Conservation (phyloP, 306 rosid species). For the Oemleria cerasiformis region DNA sequence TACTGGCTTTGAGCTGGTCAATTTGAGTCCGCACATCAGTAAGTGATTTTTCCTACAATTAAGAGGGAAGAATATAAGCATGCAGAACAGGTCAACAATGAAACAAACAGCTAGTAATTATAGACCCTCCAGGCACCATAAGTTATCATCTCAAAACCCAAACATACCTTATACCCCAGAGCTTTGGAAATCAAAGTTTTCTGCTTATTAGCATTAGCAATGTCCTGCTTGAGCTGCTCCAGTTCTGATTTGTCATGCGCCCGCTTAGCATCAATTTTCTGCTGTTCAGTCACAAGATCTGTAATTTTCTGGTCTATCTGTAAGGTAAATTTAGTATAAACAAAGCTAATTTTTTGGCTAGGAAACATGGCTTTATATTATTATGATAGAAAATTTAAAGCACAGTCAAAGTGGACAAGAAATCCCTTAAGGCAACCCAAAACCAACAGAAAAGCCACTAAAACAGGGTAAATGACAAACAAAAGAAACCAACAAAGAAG, state of each 20-base stretch:
- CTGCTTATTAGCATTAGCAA: constrained; percentile 83
- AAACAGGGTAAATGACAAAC: background rate
- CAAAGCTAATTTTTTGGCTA: constrained; percentile 17
- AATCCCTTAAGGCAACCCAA: background rate
- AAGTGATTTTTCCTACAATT: constrained; percentile 82
- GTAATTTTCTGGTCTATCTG: constrained; percentile 86
- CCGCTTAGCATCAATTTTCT: constrained; percentile 79
- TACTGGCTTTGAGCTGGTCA: constrained; percentile 81
- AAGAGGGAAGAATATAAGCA: constrained; percentile 30
- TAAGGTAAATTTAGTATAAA: constrained; percentile 67
- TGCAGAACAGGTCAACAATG: constrained; percentile 5
- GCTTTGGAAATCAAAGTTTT: constrained; percentile 63
- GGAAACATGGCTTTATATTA: background rate
- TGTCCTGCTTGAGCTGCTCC: constrained; percentile 85
- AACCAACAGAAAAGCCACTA: background rate
- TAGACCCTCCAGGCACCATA: constrained; percentile 5
- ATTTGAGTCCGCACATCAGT: constrained; percentile 78
- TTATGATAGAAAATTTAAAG: background rate
- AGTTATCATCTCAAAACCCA: constrained; percentile 8
- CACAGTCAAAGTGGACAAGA: background rate
- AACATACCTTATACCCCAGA: constrained; percentile 69
- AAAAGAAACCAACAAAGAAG: background rate
- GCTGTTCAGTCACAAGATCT: constrained; percentile 86
- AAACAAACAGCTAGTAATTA: constrained; percentile 8
- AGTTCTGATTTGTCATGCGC: constrained; percentile 71